Evolutionary conservation across 108 stramenopile species (phyloP).

Genomic region (Skeletonema potamos): DNA sequence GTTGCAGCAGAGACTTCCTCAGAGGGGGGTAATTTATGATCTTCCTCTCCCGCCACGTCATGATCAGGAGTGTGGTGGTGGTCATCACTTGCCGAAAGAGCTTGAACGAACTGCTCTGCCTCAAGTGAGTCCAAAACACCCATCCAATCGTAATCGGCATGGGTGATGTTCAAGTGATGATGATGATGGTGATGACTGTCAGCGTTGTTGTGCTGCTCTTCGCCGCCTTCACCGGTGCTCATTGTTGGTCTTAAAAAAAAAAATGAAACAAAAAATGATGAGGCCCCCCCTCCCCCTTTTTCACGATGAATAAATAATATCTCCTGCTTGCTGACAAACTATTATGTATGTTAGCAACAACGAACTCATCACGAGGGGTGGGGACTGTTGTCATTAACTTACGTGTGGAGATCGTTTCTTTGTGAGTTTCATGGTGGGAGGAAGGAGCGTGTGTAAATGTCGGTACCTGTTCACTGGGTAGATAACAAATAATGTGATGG

Average conservation of each 20-base stretch:
- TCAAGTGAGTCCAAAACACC: conserved; percentile 19
- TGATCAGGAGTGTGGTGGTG: neutral
- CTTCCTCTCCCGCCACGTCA: neutral
- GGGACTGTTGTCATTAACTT: too few relatives aligned
- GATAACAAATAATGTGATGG: too few relatives aligned
- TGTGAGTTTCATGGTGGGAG: too few relatives aligned
- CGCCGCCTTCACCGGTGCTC: neutral
- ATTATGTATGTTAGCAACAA: too few relatives aligned
- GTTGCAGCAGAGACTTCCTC: neutral
- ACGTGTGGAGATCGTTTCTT: too few relatives aligned
- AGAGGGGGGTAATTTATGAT: neutral
- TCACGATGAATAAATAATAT: too few relatives aligned
- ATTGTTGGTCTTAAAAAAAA: neutral
- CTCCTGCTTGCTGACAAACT: too few relatives aligned
- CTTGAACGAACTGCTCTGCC: neutral
- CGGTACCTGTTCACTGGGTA: too few relatives aligned
- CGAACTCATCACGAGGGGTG: too few relatives aligned
- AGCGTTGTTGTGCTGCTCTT: too few relatives aligned
- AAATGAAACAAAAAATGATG: neutral
- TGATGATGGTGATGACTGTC: conserved; percentile 1
- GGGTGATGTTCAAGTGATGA: conserved; percentile 6
- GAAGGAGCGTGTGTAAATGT: too few relatives aligned
- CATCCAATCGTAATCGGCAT: conserved; percentile 31
- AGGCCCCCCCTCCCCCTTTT: too few relatives aligned
- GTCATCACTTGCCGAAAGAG: neutral